Conservation (phyloP, 345 rosid genomes). For the Rhodomyrtus tomentosa region DNA sequence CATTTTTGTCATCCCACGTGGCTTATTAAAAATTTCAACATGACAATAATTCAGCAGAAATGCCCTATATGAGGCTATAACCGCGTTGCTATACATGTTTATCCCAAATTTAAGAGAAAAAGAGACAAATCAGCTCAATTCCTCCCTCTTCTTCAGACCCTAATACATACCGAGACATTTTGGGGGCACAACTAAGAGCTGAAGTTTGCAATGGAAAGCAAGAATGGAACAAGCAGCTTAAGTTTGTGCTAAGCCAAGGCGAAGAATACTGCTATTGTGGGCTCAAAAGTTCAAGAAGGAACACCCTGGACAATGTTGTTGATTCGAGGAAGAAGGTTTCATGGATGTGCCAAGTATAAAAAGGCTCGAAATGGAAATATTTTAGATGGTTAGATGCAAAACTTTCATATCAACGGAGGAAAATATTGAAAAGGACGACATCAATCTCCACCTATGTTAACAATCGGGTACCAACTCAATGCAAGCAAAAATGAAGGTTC, state of each 20-base stretch:
- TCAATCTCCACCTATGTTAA: neutral
- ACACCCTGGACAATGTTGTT: rapidly evolving
- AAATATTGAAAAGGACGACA: neutral
- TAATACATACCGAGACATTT: neutral
- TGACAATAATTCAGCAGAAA: neutral
- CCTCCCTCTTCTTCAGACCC: rapidly evolving
- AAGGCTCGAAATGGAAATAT: neutral
- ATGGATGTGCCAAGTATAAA: neutral
- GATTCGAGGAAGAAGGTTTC: neutral
- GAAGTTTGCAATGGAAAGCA: neutral
- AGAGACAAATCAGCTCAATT: neutral
- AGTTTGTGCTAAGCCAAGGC: neutral
- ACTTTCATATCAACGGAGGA: neutral
- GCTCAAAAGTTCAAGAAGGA: neutral
- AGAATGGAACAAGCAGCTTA: neutral
- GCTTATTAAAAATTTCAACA: neutral
- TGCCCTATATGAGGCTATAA: neutral
- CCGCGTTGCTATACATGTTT: rapidly evolving
- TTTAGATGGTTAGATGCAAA: neutral
- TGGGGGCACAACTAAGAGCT: neutral
- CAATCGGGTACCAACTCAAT: neutral
- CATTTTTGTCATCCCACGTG: too few relatives aligned
- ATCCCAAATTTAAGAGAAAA: neutral
- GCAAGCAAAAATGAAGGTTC: neutral
- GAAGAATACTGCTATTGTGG: neutral